Conservation (phyloP, 306 rosid species). For the Biancaea sappan region DNA sequence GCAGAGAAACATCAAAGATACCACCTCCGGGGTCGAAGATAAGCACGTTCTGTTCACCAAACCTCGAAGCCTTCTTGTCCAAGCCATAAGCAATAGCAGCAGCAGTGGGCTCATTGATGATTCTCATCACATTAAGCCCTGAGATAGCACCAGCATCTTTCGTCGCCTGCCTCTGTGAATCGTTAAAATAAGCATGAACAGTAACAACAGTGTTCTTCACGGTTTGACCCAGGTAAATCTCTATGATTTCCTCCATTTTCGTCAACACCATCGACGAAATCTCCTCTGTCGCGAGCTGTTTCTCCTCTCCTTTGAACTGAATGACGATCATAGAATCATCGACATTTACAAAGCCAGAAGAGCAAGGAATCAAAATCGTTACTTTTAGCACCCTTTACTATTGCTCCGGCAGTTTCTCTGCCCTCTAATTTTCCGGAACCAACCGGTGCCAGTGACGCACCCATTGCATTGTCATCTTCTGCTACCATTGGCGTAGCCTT, state of each 20-base stretch:
- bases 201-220: conserved; percentile 42
- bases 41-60: conserved; percentile 44
- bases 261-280: conserved; percentile 45
- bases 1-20: conserved; percentile 46
- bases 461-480: too few species aligned
- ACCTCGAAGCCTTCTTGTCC: conserved; percentile 38
- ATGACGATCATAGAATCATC: conserved; percentile 39
- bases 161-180: conserved; percentile 50
- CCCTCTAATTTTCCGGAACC: too few species aligned
- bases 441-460: too few species aligned
- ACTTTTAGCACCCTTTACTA: too few species aligned
- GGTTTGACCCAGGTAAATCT: conserved; percentile 19
- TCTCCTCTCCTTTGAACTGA: conserved; percentile 38
- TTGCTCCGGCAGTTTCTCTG: too few species aligned
- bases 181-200: conserved; percentile 51
- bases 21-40: conserved; percentile 56
- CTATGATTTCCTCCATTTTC: conserved; percentile 44
- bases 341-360: too few species aligned
- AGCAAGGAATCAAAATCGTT: too few species aligned
- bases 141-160: conserved; percentile 48
- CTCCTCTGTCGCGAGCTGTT: conserved; percentile 34
- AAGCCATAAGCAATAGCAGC: conserved; percentile 53
- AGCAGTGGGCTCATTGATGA: conserved; percentile 51
- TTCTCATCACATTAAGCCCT: conserved; percentile 44
- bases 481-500: too few species aligned